A percentile compares a stretch with the other conserved stretches of the same genome.
Conservation (phyloP, 306 rosid genomes). For the Quercus dentata region DNA sequence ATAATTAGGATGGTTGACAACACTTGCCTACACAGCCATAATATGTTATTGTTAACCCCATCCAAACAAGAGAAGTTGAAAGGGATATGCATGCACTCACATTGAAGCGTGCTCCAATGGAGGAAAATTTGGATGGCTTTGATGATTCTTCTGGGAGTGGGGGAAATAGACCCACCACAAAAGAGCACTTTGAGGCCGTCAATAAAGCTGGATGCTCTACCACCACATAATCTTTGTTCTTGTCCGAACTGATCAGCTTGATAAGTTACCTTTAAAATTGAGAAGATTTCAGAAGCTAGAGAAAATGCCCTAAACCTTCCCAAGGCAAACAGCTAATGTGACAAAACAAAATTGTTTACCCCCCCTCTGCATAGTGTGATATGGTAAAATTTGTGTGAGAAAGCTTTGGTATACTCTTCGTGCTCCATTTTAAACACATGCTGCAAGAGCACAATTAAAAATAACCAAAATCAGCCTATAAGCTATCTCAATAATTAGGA, state of each 20-base stretch:
- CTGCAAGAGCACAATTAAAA: slow-evolving; percentile 45
- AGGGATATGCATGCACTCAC: slow-evolving; percentile 3
- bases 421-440: slow-evolving; percentile 99
- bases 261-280: slow-evolving; percentile 66
- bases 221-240: slow-evolving; percentile 97
- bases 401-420: slow-evolving; percentile 89
- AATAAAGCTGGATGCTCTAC: slow-evolving; percentile 91
- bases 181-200: slow-evolving; percentile 80
- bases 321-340: no score
- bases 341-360: no score
- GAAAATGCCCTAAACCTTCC: no score
- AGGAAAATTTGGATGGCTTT: slow-evolving; percentile 88
- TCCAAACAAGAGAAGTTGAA: no score
- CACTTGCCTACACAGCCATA: no score
- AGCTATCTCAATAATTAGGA: slow-evolving; percentile 19
- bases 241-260: slow-evolving; percentile 91
- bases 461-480: slow-evolving; percentile 1
- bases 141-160: slow-evolving; percentile 78
- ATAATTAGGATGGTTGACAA: no score
- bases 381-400: no score
- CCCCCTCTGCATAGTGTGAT: no score
- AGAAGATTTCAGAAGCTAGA: slow-evolving; percentile 2
- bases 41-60: no score
- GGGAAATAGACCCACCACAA: slow-evolving; percentile 84
- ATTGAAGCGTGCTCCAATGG: slow-evolving; percentile 94